These are phyloP conservation scores for Diaporthe australafricana DNA, from an alignment of 2,329 filamentous ascomycete genomes.

Conservation along the genomic window DNA sequence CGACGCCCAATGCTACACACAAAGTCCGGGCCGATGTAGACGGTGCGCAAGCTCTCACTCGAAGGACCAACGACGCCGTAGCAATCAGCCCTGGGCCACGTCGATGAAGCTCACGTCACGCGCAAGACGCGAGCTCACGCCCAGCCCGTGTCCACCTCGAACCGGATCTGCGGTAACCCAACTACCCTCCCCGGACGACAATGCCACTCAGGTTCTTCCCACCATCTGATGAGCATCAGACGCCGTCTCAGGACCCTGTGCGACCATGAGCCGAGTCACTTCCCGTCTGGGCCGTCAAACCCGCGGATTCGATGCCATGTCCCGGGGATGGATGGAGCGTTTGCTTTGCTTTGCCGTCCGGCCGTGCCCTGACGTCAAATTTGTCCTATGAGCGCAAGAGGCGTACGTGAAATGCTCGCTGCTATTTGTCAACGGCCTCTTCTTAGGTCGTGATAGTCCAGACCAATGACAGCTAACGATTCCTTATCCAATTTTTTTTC, in stretches of 20 bases:
- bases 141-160: conserved; percentile 13
- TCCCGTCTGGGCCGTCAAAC: conserved; percentile 3
- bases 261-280: conserved; percentile 16
- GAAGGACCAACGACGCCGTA: not conserved
- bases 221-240: conserved; percentile 27
- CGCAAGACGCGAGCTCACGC: conserved; percentile 30
- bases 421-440: conserved; percentile 13
- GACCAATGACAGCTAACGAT: not conserved
- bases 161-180: conserved; percentile 4
- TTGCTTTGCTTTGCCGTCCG: conserved; percentile 18
- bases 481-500: not conserved
- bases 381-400: not conserved
- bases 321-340: not conserved
- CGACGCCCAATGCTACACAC: conserved; percentile 25
- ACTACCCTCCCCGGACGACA: not conserved
- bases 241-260: conserved; percentile 26
- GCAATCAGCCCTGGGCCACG: not conserved
- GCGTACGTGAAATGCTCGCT: not conserved
- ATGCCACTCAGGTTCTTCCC: conserved; percentile 3
- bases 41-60: not conserved
- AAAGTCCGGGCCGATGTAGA: conserved; percentile 18
- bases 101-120: not conserved
- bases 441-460: not conserved
- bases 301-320: conserved; percentile 7
- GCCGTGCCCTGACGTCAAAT: conserved; percentile 19